A percentile compares a stretch with the other conserved stretches of the same genome.
Conservation (phyloP, 176 grass and related monocot species). For the Bromus sterilis region DNA sequence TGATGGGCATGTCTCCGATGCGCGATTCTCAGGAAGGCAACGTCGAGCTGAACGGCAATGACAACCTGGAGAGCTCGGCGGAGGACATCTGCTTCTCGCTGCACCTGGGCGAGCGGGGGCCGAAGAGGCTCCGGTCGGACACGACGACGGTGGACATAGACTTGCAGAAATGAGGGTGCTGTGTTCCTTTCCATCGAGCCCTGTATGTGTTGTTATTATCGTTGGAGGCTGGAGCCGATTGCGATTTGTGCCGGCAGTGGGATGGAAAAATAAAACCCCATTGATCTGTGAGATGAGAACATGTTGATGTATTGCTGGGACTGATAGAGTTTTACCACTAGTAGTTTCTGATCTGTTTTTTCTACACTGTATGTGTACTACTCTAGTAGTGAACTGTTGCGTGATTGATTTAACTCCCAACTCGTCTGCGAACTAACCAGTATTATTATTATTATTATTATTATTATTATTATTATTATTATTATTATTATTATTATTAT, state of each 20-base stretch:
- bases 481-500: too few relatives aligned
- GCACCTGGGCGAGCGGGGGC: slow-evolving; percentile 62
- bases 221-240: slow-evolving; percentile 19
- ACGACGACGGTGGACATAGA: slow-evolving; percentile 26
- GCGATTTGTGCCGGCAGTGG: not conserved
- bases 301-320: not conserved
- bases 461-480: too few relatives aligned
- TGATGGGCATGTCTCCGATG: slow-evolving; percentile 54
- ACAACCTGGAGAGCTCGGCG: slow-evolving; percentile 22
- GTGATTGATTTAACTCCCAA: not conserved
- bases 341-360: too few relatives aligned
- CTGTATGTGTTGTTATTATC: not conserved
- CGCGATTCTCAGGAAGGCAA: slow-evolving; percentile 37
- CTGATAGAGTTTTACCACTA: not conserved
- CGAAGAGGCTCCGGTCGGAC: slow-evolving; percentile 53
- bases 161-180: slow-evolving; percentile 44
- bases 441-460: too few relatives aligned
- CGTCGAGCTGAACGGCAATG: slow-evolving; percentile 25
- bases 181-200: not conserved
- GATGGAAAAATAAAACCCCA: not conserved
- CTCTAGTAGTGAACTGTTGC: not conserved
- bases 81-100: slow-evolving; percentile 63
- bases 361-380: not conserved
- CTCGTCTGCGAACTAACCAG: not conserved
- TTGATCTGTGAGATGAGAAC: not conserved